A percentile compares a stretch with the other conserved stretches of the same genome.
Conservation (phyloP, 306 rosid genomes). For the Rosa persica region DNA sequence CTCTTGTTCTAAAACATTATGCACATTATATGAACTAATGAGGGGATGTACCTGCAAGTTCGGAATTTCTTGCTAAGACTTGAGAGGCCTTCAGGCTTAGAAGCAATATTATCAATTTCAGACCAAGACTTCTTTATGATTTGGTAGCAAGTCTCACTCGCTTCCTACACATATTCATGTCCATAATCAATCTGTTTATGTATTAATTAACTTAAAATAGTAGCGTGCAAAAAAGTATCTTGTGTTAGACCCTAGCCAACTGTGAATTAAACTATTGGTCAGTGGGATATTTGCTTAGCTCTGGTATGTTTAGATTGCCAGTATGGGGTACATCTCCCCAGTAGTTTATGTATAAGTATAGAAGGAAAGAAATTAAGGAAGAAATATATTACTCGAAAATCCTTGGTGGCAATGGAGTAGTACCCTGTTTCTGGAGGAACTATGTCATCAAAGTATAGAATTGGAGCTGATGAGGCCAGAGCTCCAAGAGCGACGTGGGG, state of each 20-base stretch:
- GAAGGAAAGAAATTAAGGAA: background rate
- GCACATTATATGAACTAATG: background rate
- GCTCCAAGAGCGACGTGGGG: slow-evolving; percentile 79
- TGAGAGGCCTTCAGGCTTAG: slow-evolving; percentile 47
- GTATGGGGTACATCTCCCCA: too few relatives aligned
- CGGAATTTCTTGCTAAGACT: slow-evolving; percentile 51
- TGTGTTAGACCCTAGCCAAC: background rate
- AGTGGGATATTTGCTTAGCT: too few relatives aligned
- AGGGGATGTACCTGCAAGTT: slow-evolving; percentile 40
- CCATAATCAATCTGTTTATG: background rate
- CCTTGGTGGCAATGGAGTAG: slow-evolving; percentile 40
- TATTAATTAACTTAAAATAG: background rate
- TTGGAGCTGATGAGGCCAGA: slow-evolving; percentile 79
- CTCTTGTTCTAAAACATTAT: too few relatives aligned
- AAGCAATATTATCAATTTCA: slow-evolving; percentile 52
- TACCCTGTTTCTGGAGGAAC: slow-evolving; percentile 44
- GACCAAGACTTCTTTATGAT: slow-evolving; percentile 56
- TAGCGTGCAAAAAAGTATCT: background rate
- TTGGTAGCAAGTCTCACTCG: slow-evolving; percentile 34
- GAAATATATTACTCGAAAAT: slow-evolving; percentile 34
- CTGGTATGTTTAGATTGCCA: too few relatives aligned
- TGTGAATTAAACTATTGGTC: too few relatives aligned
- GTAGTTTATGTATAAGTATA: background rate
- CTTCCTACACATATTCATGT: slow-evolving; percentile 21
- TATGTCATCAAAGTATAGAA: slow-evolving; percentile 54